phyloP scores from a whole-genome alignment of 257 asterid species.

The Solanum raphanifolium region DNA sequence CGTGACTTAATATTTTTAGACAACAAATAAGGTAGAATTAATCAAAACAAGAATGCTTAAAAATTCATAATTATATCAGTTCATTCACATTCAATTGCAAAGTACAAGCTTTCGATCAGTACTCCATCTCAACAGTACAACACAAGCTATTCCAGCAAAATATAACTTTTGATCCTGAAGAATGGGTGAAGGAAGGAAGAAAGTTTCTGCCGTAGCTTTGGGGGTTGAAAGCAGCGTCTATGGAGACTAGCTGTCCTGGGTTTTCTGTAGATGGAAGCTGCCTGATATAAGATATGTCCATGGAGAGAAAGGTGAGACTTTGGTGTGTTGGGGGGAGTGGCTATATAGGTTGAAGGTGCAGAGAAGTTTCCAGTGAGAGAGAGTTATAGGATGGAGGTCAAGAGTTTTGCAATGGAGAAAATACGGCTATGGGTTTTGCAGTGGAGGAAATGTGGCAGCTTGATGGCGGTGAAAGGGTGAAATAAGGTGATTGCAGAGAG shows the following conservation, averaged over 20 bases:
- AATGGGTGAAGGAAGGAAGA: background rate
- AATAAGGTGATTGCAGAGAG: background rate
- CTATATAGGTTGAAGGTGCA: background rate
- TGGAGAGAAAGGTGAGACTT: background rate
- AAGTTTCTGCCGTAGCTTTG: background rate
- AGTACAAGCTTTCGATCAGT: background rate
- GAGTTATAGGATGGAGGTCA: background rate
- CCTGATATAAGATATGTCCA: background rate
- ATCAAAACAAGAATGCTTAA: background rate
- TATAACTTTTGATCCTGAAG: background rate
- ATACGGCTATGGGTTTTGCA: background rate
- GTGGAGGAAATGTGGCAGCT: background rate
- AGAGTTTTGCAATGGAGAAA: background rate
- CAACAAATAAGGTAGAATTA: background rate
- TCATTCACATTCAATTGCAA: background rate
- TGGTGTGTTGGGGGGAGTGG: background rate
- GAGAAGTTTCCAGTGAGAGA: background rate
- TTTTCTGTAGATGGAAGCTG: background rate
- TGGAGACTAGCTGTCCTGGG: background rate
- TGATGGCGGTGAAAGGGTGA: background rate
- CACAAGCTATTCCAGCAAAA: background rate
- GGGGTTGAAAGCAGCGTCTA: background rate
- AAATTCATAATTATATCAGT: background rate
- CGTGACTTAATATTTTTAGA: background rate
- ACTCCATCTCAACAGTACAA: background rate